These are phyloP conservation scores for Fusarium agapanthi DNA, from an alignment of 2,329 filamentous ascomycete species.

Conservation along the genomic window DNA sequence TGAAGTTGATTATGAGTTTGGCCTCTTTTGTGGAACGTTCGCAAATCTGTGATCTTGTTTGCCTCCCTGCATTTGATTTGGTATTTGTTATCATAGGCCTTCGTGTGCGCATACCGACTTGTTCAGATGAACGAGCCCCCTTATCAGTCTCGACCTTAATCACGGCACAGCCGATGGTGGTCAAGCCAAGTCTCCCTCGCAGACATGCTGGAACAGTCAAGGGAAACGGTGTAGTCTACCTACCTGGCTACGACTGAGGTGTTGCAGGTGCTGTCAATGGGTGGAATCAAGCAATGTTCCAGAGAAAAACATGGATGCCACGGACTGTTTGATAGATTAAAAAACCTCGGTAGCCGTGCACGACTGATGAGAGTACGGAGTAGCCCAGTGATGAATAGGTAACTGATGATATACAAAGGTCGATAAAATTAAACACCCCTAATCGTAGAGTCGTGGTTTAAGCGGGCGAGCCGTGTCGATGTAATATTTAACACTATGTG, in stretches of 20 bases:
- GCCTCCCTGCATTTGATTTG: conserved; percentile 9
- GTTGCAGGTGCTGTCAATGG: conserved; percentile 12
- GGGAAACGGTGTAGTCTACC: conserved; percentile 21
- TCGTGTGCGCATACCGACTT: not conserved
- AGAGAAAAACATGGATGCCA: conserved; percentile 39
- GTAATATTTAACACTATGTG: not conserved
- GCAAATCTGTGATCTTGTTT: not conserved
- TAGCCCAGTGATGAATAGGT: conserved; percentile 1
- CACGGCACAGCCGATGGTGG: conserved; percentile 12
- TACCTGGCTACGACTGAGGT: conserved; percentile 13
- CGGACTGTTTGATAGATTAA: conserved; percentile 29
- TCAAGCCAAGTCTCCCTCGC: conserved; percentile 3
- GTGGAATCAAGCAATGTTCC: conserved; percentile 18
- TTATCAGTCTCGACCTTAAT: not conserved
- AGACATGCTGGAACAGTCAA: not conserved
- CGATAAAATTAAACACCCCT: conserved; percentile 40
- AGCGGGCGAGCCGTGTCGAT: conserved; percentile 39
- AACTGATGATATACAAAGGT: conserved; percentile 34
- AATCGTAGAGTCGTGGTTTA: conserved; percentile 25
- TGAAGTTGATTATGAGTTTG: conserved; percentile 9
- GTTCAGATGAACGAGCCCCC: not conserved
- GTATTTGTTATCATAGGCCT: not conserved
- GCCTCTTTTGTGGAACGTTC: conserved; percentile 11
- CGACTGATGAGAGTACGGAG: conserved; percentile 22
- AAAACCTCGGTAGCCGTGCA: conserved; percentile 20